Evolutionary conservation across 2,329 filamentous ascomycete genomes (phyloP).

Genomic region (Penicillium sp.): DNA sequence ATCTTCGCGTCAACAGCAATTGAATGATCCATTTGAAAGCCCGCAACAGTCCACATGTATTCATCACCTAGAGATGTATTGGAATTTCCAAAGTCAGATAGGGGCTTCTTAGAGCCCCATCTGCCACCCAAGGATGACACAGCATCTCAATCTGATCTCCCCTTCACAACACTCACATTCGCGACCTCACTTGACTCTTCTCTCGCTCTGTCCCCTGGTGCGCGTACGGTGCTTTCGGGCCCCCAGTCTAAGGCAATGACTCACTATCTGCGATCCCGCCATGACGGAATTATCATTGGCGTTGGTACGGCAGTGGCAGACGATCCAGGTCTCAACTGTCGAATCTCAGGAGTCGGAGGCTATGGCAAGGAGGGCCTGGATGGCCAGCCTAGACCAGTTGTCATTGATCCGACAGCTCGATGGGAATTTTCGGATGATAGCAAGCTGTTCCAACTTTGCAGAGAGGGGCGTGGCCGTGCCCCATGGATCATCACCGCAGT

Average conservation of each 20-base stretch:
- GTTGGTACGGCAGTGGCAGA: slow-evolving; percentile 81
- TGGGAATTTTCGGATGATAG: slow-evolving; percentile 62
- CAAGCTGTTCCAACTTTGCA: slow-evolving; percentile 65
- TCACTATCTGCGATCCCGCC: slow-evolving; percentile 79
- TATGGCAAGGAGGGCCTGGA: slow-evolving; percentile 50
- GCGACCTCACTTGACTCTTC: slow-evolving; percentile 81
- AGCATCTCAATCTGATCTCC: slow-evolving; percentile 28
- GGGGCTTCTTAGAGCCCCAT: slow-evolving; percentile 47
- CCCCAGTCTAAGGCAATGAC: slow-evolving; percentile 87
- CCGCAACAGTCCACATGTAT: neutral
- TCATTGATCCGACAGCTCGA: slow-evolving; percentile 71
- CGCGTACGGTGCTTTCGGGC: slow-evolving; percentile 76
- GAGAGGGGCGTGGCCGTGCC: slow-evolving; percentile 62
- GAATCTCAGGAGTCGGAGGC: slow-evolving; percentile 59
- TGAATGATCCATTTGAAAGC: neutral
- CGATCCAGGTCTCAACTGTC: slow-evolving; percentile 80
- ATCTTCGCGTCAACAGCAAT: neutral
- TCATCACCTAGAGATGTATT: slow-evolving; percentile 25
- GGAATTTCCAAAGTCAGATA: slow-evolving; percentile 41
- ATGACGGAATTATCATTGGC: slow-evolving; percentile 83
- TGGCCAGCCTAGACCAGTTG: slow-evolving; percentile 71
- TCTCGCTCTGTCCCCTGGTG: slow-evolving; percentile 69
- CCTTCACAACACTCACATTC: slow-evolving; percentile 75
- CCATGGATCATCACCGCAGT: slow-evolving; percentile 63
- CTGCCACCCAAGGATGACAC: slow-evolving; percentile 35